Conservation (phyloP, 2,329 filamentous ascomycete genomes). For the Aspergillus jensenii region DNA sequence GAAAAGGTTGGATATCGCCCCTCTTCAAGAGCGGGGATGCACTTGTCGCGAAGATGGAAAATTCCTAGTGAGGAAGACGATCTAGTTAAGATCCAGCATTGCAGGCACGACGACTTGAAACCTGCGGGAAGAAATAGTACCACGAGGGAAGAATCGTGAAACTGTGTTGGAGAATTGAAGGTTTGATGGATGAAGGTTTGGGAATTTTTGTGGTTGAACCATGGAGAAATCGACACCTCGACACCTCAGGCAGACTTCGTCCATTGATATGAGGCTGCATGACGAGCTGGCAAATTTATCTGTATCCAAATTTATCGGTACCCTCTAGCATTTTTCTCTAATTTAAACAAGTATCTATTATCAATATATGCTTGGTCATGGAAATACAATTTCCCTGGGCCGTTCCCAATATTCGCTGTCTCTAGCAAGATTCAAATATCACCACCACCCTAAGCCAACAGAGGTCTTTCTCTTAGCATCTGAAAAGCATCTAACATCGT, state of each 20-base stretch:
- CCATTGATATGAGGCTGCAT: neutral
- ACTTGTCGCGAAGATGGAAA: neutral
- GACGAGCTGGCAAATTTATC: neutral
- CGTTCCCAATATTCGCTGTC: neutral
- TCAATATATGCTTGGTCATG: neutral
- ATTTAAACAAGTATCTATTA: neutral
- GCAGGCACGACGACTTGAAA: neutral
- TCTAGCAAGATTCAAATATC: neutral
- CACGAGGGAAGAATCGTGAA: neutral
- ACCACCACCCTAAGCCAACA: neutral
- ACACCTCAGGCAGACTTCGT: neutral
- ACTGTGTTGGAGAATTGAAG: neutral
- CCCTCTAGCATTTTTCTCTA: neutral
- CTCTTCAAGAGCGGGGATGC: slow-evolving; percentile 1
- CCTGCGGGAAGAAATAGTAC: neutral
- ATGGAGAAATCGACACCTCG: neutral
- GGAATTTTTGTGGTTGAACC: neutral
- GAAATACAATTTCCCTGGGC: neutral
- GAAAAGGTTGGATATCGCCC: neutral
- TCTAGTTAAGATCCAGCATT: neutral
- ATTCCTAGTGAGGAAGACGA: neutral
- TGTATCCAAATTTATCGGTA: neutral
- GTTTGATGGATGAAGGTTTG: neutral
- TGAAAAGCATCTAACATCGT: slow-evolving; percentile 6
- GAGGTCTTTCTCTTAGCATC: neutral